Conservation (phyloP, 1,284 basidiomycete genomes). For the Pseudozyma pruni region DNA sequence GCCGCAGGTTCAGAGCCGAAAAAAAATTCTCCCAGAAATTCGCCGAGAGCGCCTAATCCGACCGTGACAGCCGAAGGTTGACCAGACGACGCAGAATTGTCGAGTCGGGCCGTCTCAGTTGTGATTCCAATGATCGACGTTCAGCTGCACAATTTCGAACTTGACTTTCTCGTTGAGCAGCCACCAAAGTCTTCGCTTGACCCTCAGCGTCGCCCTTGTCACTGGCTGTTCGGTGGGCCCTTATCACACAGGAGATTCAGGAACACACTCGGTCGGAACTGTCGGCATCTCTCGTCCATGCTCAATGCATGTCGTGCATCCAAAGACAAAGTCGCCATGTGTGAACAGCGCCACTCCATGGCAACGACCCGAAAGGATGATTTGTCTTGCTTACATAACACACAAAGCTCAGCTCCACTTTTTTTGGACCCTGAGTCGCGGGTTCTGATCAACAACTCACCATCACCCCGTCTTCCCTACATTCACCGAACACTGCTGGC, state of each 20-base stretch:
- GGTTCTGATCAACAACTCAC: not conserved
- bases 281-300: not conserved
- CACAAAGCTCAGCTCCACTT: conserved; percentile 17
- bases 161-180: not conserved
- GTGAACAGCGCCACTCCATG: no score
- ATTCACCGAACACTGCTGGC: conserved; percentile 3
- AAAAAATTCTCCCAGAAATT: conserved; percentile 6
- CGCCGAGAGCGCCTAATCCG: conserved; percentile 7
- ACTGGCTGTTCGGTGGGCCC: no score
- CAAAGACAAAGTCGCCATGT: not conserved
- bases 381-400: conserved; percentile 22
- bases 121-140: conserved; percentile 2
- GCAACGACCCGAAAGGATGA: no score
- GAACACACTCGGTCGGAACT: not conserved
- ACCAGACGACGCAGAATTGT: not conserved
- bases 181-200: no score
- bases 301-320: not conserved
- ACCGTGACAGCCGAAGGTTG: conserved; percentile 9
- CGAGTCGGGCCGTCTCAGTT: conserved; percentile 3
- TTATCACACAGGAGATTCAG: not conserved
- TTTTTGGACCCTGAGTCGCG: conserved; percentile 17
- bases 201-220: no score
- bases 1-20: conserved; percentile 11
- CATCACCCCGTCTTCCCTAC: not conserved
- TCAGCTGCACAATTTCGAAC: conserved; percentile 8